phyloP scores from a whole-genome alignment of 2,329 filamentous ascomycete genomes.

The Cordyceps tenuipes region DNA sequence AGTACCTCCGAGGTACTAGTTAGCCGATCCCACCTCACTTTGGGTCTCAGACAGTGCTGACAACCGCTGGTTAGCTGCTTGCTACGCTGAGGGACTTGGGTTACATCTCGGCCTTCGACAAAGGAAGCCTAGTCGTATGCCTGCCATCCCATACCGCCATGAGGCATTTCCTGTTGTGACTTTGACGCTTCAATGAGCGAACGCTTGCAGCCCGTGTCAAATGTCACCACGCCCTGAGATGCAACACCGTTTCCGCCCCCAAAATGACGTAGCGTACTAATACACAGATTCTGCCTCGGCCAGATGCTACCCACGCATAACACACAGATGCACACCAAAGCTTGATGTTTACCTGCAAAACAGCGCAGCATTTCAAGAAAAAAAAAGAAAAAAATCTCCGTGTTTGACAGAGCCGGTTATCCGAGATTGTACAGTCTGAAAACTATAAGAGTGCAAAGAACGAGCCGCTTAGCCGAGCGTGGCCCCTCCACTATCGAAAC shows the following conservation, averaged over 20 bases:
- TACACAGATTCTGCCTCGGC: not conserved
- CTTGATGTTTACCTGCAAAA: not conserved
- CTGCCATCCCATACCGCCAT: not conserved
- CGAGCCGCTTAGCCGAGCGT: not conserved
- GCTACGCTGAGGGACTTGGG: not conserved
- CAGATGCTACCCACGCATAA: not conserved
- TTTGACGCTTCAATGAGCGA: not conserved
- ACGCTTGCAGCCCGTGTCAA: not conserved
- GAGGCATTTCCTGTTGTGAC: slow-evolving; percentile 1
- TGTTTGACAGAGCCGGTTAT: not conserved
- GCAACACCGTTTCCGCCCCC: not conserved
- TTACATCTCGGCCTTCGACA: not conserved
- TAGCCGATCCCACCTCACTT: not conserved
- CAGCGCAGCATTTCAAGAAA: not conserved
- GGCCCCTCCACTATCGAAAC: not conserved
- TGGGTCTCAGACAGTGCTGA: not conserved
- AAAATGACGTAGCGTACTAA: not conserved
- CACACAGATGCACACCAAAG: not conserved
- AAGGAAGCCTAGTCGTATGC: not conserved
- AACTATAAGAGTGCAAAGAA: not conserved
- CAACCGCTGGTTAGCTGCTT: not conserved
- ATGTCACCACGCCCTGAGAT: not conserved
- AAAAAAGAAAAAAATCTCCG: not conserved
- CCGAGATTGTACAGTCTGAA: slow-evolving; percentile 1
- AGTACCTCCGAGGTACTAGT: too few relatives aligned